Conservation (phyloP, 768 basidiomycete genomes). For the Tephrocybe rancida region DNA sequence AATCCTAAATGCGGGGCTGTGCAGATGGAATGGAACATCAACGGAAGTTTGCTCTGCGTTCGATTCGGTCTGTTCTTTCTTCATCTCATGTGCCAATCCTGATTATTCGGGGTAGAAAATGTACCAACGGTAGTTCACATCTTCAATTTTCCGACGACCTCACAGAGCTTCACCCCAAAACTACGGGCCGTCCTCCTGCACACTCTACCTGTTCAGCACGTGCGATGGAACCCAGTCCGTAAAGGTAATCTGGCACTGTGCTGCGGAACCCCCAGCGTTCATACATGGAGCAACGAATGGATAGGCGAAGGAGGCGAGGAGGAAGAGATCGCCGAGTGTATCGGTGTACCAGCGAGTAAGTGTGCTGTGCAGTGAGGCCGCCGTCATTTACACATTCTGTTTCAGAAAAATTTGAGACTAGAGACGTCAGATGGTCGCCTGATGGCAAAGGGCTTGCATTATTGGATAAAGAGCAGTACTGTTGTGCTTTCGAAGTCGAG, state of each 20-base stretch:
- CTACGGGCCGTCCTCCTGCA: slow-evolving; percentile 73
- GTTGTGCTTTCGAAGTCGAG: slow-evolving; percentile 82
- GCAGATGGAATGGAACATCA: slow-evolving; percentile 82
- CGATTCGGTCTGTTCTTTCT: slow-evolving; percentile 61
- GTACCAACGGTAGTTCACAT: slow-evolving; percentile 67
- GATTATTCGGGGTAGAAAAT: slow-evolving; percentile 45
- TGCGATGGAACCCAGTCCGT: slow-evolving; percentile 86
- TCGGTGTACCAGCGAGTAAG: slow-evolving; percentile 87
- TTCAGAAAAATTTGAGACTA: slow-evolving; percentile 70
- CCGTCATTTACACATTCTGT: slow-evolving; percentile 11
- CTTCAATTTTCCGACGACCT: slow-evolving; percentile 68
- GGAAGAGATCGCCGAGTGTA: slow-evolving; percentile 87
- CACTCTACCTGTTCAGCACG: slow-evolving; percentile 59
- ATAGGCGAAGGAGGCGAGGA: slow-evolving; percentile 53
- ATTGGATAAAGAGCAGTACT: slow-evolving; percentile 78
- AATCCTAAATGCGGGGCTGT: slow-evolving; percentile 67
- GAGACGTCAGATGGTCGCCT: slow-evolving; percentile 77
- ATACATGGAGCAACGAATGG: slow-evolving; percentile 88
- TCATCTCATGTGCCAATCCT: neutral
- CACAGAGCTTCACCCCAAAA: slow-evolving; percentile 58
- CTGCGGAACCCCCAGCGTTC: slow-evolving; percentile 67
- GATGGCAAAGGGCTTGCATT: slow-evolving; percentile 84
- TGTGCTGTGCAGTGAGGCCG: slow-evolving; percentile 20
- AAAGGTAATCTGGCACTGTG: slow-evolving; percentile 69
- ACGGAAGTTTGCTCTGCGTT: slow-evolving; percentile 71